Percentiles rank a stretch among this genome's conserved stretches.
These are phyloP conservation scores for Geotrichum carabidarum DNA, from an alignment of 1,139 yeast genomes.

Conservation along the genomic window DNA sequence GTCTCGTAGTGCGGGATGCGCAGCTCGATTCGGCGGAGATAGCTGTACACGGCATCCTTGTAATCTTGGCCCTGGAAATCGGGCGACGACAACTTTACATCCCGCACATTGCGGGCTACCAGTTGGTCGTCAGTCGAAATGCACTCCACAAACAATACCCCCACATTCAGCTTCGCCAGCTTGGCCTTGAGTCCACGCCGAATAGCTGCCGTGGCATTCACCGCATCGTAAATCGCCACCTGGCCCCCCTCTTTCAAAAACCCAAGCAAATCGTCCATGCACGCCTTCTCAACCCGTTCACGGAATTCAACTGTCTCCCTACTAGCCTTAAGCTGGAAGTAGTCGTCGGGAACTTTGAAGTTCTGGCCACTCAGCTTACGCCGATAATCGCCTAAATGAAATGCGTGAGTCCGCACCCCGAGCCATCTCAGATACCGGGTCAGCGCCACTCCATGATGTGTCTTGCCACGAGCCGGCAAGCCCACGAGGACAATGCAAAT, in stretches of 20 bases:
- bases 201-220: slow-evolving; percentile 71
- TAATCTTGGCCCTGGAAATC: slow-evolving; percentile 75
- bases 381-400: slow-evolving; percentile 90
- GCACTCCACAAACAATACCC: slow-evolving; percentile 82
- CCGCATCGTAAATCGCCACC: slow-evolving; percentile 93
- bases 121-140: slow-evolving; percentile 69
- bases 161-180: slow-evolving; percentile 48
- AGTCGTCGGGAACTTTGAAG: slow-evolving; percentile 56
- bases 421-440: slow-evolving; percentile 89
- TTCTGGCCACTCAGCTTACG: slow-evolving; percentile 49
- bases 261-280: slow-evolving; percentile 61
- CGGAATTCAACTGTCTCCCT: slow-evolving; percentile 56
- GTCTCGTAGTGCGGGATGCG: slow-evolving; percentile 46
- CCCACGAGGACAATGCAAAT: slow-evolving; percentile 87
- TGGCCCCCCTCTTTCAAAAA: slow-evolving; percentile 77
- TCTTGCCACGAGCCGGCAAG: slow-evolving; percentile 93
- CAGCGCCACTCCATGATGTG: slow-evolving; percentile 84
- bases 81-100: slow-evolving; percentile 76
- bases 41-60: slow-evolving; percentile 41
- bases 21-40: slow-evolving; percentile 43
- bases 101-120: slow-evolving; percentile 70
- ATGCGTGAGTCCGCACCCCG: slow-evolving; percentile 87
- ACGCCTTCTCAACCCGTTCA: slow-evolving; percentile 54
- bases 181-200: slow-evolving; percentile 53
- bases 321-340: slow-evolving; percentile 61